Base-by-base conservation (phyloP, 768 basidiomycete genomes). In the Boletus reticulatus region DNA sequence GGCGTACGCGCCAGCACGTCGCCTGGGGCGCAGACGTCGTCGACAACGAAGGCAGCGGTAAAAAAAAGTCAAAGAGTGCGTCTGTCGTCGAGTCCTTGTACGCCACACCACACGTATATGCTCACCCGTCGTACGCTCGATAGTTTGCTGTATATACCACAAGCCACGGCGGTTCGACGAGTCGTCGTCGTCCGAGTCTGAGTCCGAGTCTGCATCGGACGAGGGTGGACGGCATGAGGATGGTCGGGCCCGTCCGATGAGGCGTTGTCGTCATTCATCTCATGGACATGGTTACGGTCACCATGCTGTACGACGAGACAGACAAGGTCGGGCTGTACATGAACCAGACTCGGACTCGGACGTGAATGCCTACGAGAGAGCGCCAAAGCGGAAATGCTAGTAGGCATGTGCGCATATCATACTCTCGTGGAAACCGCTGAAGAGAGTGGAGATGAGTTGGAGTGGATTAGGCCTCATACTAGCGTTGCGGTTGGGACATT, bases 121-220 rank as follows among this genome's bases (percentile, higher is more conserved):
- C 29, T 37, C 36, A 37, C 36, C 1, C 36, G 36, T 3, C 44
- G 48, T 50, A 34, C 36, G 17, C 20, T 9, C 12, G 32, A n/a
- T 59, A 98, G 94, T 97, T 48, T 98, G 94, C 69, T 98, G 94
- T 70, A 96, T 98, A 65, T 96, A 94, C 66, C 92, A 94, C 68
- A 89, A 88, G 67, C 87, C 88, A 1, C 80, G 81, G 53, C 74
- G 66, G 48, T 94, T 92, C 58, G 92, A 92, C 72, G 92, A 94
- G 66, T 93, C 92, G 1, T 90, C 86, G 0, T 84, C 84, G 37
- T 38, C 37, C 37, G 37, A 17, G 13, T 38, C 38, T 5, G 38
- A 16, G 36, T 27, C 27, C 27, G 27, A 27, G 29, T 29, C 29
- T 29, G 41, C 27, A 11, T 55, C 73, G 0, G 77, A 70, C 37